A percentile compares a stretch with the other conserved stretches of the same genome.
Evolutionary conservation across 1,284 basidiomycete species (phyloP).

Genomic region (Papiliotrema nemorosa): DNA sequence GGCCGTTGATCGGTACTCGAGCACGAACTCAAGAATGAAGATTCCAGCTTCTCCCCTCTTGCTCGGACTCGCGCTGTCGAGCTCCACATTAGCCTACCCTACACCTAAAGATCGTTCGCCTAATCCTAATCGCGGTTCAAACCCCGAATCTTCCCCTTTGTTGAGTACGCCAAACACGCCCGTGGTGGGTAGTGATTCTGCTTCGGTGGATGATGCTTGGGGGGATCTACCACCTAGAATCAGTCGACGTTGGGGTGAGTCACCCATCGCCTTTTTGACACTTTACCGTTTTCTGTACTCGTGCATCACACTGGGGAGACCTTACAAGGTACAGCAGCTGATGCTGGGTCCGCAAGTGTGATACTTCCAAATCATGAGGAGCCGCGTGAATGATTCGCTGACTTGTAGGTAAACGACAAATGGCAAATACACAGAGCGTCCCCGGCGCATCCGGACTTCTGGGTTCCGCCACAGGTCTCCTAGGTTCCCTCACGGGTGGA

Average conservation of each 20-base stretch:
- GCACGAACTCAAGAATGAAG: conserved; percentile 9
- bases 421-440: conserved; percentile 4
- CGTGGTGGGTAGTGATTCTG: conserved; percentile 1
- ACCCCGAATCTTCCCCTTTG: conserved; percentile 7
- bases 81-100: conserved; percentile 12
- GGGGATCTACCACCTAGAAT: conserved; percentile 6
- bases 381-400: background rate
- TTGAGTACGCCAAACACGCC: background rate
- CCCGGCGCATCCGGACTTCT: conserved; percentile 3
- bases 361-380: too few species aligned
- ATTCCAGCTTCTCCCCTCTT: conserved; percentile 15
- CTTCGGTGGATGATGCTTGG: conserved; percentile 1
- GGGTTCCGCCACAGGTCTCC: too few species aligned
- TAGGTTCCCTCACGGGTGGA: background rate
- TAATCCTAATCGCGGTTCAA: too few species aligned
- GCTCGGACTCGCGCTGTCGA: conserved; percentile 11
- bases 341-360: too few species aligned
- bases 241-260: conserved; percentile 6
- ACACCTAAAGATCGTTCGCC: conserved; percentile 9
- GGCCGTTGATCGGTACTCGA: too few species aligned
- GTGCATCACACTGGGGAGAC: too few species aligned
- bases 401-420: background rate
- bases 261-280: too few species aligned
- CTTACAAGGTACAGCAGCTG: too few species aligned
- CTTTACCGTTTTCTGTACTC: too few species aligned